Percentiles rank a stretch among this genome's conserved stretches.
Evolutionary conservation across 371 early-diverging fungal genomes (phyloP).

Genomic region (Mucor irregularis): DNA sequence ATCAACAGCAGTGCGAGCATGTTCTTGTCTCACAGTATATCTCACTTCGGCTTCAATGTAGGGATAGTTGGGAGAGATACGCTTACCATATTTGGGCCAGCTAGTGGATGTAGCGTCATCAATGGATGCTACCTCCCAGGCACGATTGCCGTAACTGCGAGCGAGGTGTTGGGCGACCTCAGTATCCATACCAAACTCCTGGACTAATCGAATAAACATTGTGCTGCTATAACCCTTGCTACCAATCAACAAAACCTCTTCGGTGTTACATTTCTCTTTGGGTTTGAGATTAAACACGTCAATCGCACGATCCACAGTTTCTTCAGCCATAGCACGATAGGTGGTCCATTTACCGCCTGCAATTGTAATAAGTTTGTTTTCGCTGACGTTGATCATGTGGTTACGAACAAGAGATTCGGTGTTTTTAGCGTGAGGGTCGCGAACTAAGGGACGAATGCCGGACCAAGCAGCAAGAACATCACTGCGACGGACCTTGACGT

Average conservation of each 20-base stretch:
- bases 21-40: conserved; percentile 92
- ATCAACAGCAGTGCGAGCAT: conserved; percentile 93
- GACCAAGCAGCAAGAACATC: conserved; percentile 98
- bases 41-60: conserved; percentile 96
- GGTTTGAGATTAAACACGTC: conserved; percentile 67
- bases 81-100: conserved; percentile 83
- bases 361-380: conserved; percentile 89
- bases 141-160: conserved; percentile 94
- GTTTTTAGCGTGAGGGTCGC: conserved; percentile 90
- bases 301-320: conserved; percentile 93
- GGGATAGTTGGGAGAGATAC: conserved; percentile 85
- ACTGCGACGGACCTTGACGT: conserved; percentile 91
- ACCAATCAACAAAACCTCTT: conserved; percentile 82
- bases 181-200: conserved; percentile 91
- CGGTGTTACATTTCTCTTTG: conserved; percentile 66
- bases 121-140: conserved; percentile 88
- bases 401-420: conserved; percentile 95
- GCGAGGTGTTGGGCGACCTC: conserved; percentile 94
- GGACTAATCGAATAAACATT: conserved; percentile 90
- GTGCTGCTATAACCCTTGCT: conserved; percentile 84
- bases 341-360: conserved; percentile 99
- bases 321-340: conserved; percentile 98
- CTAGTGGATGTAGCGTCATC: conserved; percentile 70
- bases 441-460: conserved; percentile 98
- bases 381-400: conserved; percentile 92